Conservation (phyloP, 352 stramenopile species). For the Pythium volutum region DNA sequence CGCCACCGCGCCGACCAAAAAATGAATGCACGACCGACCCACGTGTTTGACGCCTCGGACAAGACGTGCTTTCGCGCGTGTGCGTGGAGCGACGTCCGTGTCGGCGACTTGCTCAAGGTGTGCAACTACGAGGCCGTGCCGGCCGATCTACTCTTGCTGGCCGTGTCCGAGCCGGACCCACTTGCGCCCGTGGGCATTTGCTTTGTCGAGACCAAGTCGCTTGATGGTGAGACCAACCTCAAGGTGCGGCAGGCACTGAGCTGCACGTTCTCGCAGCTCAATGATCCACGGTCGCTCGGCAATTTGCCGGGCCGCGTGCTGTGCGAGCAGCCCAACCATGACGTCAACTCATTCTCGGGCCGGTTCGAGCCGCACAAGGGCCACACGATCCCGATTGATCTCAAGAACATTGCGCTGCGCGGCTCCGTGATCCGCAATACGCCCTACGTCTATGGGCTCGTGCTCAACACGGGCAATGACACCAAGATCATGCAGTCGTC, state of each 20-base stretch:
- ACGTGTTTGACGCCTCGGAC: constrained; percentile 56
- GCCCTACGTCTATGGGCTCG: constrained; percentile 70
- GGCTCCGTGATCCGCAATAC: constrained; percentile 86
- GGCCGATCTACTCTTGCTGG: constrained; percentile 76
- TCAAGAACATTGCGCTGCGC: constrained; percentile 81
- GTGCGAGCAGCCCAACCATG: constrained; percentile 82
- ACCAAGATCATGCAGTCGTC: constrained; percentile 89
- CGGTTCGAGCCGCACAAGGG: constrained; percentile 71
- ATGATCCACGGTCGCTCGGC: constrained; percentile 57
- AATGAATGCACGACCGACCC: constrained; percentile 70
- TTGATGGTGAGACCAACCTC: constrained; percentile 86
- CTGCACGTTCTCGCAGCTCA: constrained; percentile 83
- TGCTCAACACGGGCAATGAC: constrained; percentile 79
- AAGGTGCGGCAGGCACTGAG: constrained; percentile 81
- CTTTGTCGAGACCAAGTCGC: constrained; percentile 86
- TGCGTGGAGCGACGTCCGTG: constrained; percentile 58
- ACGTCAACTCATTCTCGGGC: constrained; percentile 85
- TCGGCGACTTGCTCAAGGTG: constrained; percentile 86
- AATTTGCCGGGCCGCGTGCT: constrained; percentile 67
- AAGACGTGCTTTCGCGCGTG: constrained; percentile 45
- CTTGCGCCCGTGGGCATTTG: constrained; percentile 66
- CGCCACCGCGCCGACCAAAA: constrained; percentile 74
- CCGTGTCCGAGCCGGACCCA: constrained; percentile 64
- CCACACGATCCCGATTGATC: constrained; percentile 78
- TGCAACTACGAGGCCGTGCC: constrained; percentile 85